These are phyloP conservation scores for Marasmius oreades DNA, from an alignment of 1,284 basidiomycete genomes.

Conservation along the genomic window DNA sequence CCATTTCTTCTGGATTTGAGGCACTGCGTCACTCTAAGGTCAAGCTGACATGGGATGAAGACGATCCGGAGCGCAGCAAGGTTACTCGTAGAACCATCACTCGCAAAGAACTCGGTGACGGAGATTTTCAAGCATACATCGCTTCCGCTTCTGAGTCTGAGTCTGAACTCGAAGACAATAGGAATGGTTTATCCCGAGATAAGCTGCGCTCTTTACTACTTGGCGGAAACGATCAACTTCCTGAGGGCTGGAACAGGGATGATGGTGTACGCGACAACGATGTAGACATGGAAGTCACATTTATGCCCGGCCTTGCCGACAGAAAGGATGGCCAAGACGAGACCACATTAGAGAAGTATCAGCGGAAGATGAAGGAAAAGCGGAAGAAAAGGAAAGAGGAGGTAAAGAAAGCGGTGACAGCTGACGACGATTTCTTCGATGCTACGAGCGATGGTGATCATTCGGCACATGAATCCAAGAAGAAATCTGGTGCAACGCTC, in stretches of 20 bases:
- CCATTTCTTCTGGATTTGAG: conserved; percentile 35
- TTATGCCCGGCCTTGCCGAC: conserved; percentile 76
- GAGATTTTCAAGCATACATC: conserved; percentile 83
- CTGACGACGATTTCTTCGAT: conserved; percentile 73
- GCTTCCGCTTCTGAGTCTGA: conserved; percentile 72
- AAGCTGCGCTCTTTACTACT: conserved; percentile 72
- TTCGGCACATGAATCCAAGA: conserved; percentile 17
- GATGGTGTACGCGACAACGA: conserved; percentile 34
- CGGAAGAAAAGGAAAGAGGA: conserved; percentile 77
- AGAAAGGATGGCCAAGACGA: conserved; percentile 59
- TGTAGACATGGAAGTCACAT: conserved; percentile 91
- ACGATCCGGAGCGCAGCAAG: conserved; percentile 86
- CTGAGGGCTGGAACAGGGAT: conserved; percentile 75
- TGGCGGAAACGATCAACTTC: conserved; percentile 60
- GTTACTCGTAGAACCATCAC: conserved; percentile 78
- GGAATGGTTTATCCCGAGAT: conserved; percentile 48
- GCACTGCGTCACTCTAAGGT: conserved; percentile 98
- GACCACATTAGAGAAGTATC: conserved; percentile 83
- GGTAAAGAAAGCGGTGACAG: conserved; percentile 31
- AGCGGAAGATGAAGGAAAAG: conserved; percentile 86
- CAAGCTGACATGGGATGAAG: conserved; percentile 97
- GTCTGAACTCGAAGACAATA: conserved; percentile 35
- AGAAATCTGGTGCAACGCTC: conserved; percentile 21
- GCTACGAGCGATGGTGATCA: conserved; percentile 41
- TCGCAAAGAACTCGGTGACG: conserved; percentile 83